A percentile compares a stretch with the other conserved stretches of the same genome.
These are phyloP conservation scores for Sistotremastrum suecicum DNA, from an alignment of 768 basidiomycete species.

Conservation along the genomic window DNA sequence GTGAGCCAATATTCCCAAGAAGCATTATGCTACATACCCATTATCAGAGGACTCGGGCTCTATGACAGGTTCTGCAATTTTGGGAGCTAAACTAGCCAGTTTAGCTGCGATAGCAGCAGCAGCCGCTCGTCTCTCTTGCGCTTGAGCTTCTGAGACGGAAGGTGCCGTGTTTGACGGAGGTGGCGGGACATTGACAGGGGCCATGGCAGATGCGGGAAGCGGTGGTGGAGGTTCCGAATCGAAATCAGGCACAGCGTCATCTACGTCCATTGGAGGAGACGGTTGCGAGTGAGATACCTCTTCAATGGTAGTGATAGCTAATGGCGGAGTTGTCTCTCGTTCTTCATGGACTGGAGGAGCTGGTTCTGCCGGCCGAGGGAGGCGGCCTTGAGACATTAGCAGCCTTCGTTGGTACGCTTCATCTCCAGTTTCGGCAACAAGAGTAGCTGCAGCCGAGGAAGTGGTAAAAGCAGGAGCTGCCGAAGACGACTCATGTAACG, in stretches of 20 bases:
- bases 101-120: conserved; percentile 77
- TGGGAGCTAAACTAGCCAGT: conserved; percentile 40
- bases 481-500: neutral
- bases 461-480: conserved; percentile 9
- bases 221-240: conserved; percentile 30
- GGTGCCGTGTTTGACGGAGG: conserved; percentile 14
- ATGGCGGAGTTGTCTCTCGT: neutral
- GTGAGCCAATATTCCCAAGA: neutral
- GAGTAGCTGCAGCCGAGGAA: conserved; percentile 22
- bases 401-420: conserved; percentile 66
- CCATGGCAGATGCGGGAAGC: conserved; percentile 15
- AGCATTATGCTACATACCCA: neutral
- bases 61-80: conserved; percentile 18
- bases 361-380: conserved; percentile 5
- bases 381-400: conserved; percentile 39
- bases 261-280: conserved; percentile 26
- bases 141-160: conserved; percentile 39
- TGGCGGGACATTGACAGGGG: conserved; percentile 13
- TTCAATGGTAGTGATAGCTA: too few species aligned
- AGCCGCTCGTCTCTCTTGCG: conserved; percentile 35
- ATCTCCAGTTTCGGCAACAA: conserved; percentile 49
- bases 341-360: neutral
- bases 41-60: conserved; percentile 1
- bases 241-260: conserved; percentile 52
- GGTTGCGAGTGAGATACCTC: neutral